phyloP scores from a whole-genome alignment of 176 grass and related monocot genomes.

The Carex kokanica region DNA sequence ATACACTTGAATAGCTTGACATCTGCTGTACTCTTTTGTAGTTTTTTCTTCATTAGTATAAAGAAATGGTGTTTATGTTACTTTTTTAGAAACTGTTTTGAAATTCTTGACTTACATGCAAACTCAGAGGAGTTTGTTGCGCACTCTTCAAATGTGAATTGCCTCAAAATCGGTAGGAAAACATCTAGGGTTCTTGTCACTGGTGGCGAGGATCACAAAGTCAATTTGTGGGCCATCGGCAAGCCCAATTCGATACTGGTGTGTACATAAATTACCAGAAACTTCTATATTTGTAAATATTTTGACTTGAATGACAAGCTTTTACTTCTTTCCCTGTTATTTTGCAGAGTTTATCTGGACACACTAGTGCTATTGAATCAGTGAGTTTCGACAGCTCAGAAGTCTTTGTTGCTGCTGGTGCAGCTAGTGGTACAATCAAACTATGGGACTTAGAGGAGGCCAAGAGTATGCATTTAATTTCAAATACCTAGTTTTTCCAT shows the following conservation, averaged over 20 bases:
- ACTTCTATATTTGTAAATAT: neutral
- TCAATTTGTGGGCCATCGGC: constrained; percentile 92
- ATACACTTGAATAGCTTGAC: neutral
- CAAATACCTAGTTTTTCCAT: neutral
- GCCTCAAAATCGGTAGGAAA: constrained; percentile 95
- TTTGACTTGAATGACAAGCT: constrained; percentile 17
- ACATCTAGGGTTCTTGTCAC: constrained; percentile 90
- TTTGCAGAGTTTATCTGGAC: constrained; percentile 81
- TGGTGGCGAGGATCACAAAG: constrained; percentile 92
- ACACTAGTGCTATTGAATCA: constrained; percentile 88
- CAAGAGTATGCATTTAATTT: constrained; percentile 57
- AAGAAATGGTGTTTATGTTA: neutral
- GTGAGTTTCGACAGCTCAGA: constrained; percentile 86
- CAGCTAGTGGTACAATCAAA: constrained; percentile 91
- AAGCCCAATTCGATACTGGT: constrained; percentile 96
- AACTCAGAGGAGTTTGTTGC: constrained; percentile 97
- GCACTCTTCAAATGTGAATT: constrained; percentile 95
- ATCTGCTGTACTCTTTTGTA: neutral
- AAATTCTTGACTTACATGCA: constrained; percentile 53
- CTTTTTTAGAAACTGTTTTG: constrained; percentile 3
- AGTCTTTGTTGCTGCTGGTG: constrained; percentile 88
- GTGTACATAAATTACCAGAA: constrained; percentile 15
- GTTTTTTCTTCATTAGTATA: neutral
- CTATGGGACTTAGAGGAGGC: constrained; percentile 92
- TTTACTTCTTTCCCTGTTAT: constrained; percentile 6